Evolutionary conservation across 768 basidiomycete genomes (phyloP).

Genomic region (Tulasnella sp.): DNA sequence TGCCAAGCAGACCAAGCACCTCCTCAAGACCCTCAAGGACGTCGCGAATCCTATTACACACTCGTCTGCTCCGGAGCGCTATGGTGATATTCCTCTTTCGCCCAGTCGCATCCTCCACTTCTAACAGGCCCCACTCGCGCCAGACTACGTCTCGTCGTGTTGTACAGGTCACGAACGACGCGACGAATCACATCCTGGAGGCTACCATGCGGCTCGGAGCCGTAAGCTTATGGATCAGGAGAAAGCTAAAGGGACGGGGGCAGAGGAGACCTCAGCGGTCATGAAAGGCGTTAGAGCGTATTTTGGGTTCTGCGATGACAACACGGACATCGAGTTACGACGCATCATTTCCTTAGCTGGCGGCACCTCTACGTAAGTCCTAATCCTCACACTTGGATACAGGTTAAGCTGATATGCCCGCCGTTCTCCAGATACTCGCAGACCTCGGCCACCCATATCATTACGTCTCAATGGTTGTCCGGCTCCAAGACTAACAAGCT

Average conservation of each 20-base stretch:
- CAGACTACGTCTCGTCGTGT: slow-evolving; percentile 55
- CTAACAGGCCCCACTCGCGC: background rate
- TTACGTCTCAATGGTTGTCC: slow-evolving; percentile 64
- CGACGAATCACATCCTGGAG: slow-evolving; percentile 33
- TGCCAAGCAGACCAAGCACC: slow-evolving; percentile 39
- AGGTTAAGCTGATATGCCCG: background rate
- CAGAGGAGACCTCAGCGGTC: slow-evolving; percentile 6
- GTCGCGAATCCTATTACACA: slow-evolving; percentile 73
- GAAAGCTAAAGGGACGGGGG: slow-evolving; percentile 22
- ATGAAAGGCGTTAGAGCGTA: slow-evolving; percentile 50
- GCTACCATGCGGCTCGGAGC: slow-evolving; percentile 37
- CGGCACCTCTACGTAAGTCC: slow-evolving; percentile 52
- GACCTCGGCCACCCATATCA: slow-evolving; percentile 66
- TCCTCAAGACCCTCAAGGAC: slow-evolving; percentile 55
- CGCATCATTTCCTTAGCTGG: slow-evolving; percentile 57
- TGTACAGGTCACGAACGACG: slow-evolving; percentile 62
- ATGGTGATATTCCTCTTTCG: slow-evolving; percentile 38
- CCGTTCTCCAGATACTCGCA: slow-evolving; percentile 39
- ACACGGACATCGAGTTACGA: slow-evolving; percentile 77
- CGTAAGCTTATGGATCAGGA: slow-evolving; percentile 39
- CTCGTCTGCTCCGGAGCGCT: slow-evolving; percentile 50
- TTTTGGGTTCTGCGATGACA: slow-evolving; percentile 60
- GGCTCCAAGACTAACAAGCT: slow-evolving; percentile 63
- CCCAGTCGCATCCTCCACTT: background rate
- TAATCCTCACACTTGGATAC: slow-evolving; percentile 20